These are phyloP conservation scores for Phytophthora citrophthora DNA, from an alignment of 352 stramenopile genomes.

Conservation along the genomic window DNA sequence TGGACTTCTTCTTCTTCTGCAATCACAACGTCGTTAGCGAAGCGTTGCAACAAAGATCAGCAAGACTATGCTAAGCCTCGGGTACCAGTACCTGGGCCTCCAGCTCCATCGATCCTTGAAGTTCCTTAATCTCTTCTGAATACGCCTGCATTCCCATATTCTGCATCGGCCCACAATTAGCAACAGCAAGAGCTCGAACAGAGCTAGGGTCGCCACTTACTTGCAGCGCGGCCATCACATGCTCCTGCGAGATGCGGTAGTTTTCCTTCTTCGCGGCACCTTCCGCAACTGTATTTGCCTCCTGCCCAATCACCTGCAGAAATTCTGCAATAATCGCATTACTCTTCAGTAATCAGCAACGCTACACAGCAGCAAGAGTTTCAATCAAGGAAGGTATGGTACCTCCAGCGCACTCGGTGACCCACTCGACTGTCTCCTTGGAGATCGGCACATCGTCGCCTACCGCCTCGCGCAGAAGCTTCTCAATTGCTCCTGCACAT, in stretches of 20 bases:
- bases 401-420: slow-evolving; percentile 65
- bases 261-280: slow-evolving; percentile 62
- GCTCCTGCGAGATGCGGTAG: slow-evolving; percentile 69
- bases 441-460: slow-evolving; percentile 58
- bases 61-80: too few relatives aligned
- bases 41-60: too few relatives aligned
- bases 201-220: slow-evolving; percentile 15
- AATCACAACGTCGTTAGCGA: background rate
- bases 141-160: slow-evolving; percentile 48
- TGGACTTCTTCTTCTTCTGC: slow-evolving; percentile 55
- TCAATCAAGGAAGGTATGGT: background rate
- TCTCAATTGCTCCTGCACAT: slow-evolving; percentile 35
- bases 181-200: background rate
- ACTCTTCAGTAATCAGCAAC: slow-evolving; percentile 1
- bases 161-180: slow-evolving; percentile 21
- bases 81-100: slow-evolving; percentile 32
- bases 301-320: slow-evolving; percentile 46
- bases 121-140: slow-evolving; percentile 33
- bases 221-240: slow-evolving; percentile 63
- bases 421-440: slow-evolving; percentile 75
- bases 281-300: slow-evolving; percentile 63
- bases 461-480: slow-evolving; percentile 60
- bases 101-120: slow-evolving; percentile 34
- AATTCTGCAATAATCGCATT: slow-evolving; percentile 47
- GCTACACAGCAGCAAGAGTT: background rate